Conservation (phyloP, 306 rosid genomes). For the Abrus pulchellus region DNA sequence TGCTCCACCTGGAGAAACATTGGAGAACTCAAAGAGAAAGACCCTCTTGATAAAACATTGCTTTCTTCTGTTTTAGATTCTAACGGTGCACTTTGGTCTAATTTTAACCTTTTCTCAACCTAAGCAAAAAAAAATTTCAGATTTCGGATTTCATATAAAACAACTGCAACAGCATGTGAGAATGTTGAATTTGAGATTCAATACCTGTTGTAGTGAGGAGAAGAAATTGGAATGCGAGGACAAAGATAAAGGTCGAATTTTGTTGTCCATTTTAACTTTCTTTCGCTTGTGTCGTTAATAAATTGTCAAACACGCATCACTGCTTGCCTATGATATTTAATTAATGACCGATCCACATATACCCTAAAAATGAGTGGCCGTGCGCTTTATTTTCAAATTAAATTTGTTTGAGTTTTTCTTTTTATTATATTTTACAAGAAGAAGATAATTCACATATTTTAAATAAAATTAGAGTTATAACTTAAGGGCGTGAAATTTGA, state of each 20-base stretch:
- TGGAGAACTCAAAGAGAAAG: conserved; percentile 58
- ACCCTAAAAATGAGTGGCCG: no score
- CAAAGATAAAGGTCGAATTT: conserved; percentile 47
- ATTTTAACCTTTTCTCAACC: conserved; percentile 86
- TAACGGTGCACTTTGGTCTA: conserved; percentile 52
- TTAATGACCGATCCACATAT: no score
- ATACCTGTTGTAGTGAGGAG: conserved; percentile 79
- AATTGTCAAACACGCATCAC: not conserved
- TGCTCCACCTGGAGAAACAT: conserved; percentile 61
- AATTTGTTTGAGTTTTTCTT: no score
- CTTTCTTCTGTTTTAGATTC: conserved; percentile 44
- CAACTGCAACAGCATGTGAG: not conserved
- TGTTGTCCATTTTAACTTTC: not conserved
- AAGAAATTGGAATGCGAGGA: conserved; percentile 78
- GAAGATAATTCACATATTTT: no score
- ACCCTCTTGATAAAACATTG: not conserved
- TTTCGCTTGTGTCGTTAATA: not conserved
- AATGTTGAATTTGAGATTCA: not conserved
- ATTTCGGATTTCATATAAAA: not conserved
- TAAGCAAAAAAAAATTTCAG: conserved; percentile 33
- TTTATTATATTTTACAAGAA: no score
- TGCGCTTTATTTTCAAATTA: no score
- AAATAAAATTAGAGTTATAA: not conserved
- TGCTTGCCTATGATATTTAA: not conserved
- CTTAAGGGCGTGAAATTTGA: no score